phyloP scores from a whole-genome alignment of 2,329 filamentous ascomycete species.

The Talaromyces atroroseus region DNA sequence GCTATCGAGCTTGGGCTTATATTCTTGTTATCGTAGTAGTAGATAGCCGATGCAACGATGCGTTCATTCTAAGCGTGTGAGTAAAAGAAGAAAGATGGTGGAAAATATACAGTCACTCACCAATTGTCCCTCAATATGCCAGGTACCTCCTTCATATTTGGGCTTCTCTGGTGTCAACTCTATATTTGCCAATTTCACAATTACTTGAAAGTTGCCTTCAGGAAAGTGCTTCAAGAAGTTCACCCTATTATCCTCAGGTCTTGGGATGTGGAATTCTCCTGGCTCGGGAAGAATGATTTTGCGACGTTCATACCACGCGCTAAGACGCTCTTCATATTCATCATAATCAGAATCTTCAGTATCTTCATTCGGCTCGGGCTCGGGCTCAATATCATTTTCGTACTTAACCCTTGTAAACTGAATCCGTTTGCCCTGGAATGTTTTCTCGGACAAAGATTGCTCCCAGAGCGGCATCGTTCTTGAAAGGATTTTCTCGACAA shows the following conservation, averaged over 20 bases:
- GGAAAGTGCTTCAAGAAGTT: constrained; percentile 28
- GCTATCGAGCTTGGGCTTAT: constrained; percentile 49
- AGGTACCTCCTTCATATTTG: constrained; percentile 41
- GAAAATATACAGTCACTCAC: constrained; percentile 51
- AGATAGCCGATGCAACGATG: constrained; percentile 60
- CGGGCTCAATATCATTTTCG: neutral
- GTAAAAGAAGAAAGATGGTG: constrained; percentile 49
- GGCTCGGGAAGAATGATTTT: constrained; percentile 21
- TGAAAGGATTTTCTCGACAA: constrained; percentile 36
- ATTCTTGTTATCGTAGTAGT: constrained; percentile 59
- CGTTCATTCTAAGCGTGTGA: constrained; percentile 50
- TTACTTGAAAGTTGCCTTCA: constrained; percentile 51
- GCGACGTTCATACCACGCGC: constrained; percentile 20
- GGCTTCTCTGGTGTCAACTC: constrained; percentile 56
- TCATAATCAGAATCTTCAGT: neutral
- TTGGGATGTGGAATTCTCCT: constrained; percentile 20
- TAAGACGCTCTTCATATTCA: constrained; percentile 13
- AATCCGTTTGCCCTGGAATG: constrained; percentile 12
- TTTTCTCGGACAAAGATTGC: constrained; percentile 17
- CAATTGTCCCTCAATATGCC: constrained; percentile 45
- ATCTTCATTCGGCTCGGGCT: constrained; percentile 13
- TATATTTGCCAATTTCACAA: constrained; percentile 59
- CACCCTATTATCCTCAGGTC: constrained; percentile 17
- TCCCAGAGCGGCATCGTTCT: constrained; percentile 22
- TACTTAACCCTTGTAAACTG: constrained; percentile 26